phyloP scores from a whole-genome alignment of 2,329 filamentous ascomycete species.

The Claviceps sorghi region DNA sequence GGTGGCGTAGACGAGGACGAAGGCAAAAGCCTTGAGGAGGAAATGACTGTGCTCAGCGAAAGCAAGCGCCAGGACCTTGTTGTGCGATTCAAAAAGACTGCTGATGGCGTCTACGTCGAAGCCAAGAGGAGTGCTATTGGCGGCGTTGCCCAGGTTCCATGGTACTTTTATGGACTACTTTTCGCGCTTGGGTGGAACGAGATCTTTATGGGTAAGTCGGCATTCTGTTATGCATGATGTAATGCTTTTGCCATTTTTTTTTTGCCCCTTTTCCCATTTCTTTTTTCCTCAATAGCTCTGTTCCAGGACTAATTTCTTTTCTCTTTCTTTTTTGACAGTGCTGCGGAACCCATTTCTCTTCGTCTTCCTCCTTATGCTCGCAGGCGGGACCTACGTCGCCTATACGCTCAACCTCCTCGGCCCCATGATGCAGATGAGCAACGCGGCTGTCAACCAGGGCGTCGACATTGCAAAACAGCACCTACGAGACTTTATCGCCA shows the following conservation, averaged over 20 bases:
- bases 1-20: slow-evolving; percentile 91
- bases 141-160: slow-evolving; percentile 79
- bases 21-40: slow-evolving; percentile 85
- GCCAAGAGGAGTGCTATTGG: slow-evolving; percentile 95
- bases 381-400: slow-evolving; percentile 69
- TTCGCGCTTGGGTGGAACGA: slow-evolving; percentile 97
- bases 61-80: slow-evolving; percentile 81
- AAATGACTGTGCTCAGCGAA: slow-evolving; percentile 89
- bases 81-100: slow-evolving; percentile 94
- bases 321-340: slow-evolving; percentile 36
- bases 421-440: slow-evolving; percentile 88
- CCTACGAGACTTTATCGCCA: slow-evolving; percentile 77
- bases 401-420: slow-evolving; percentile 92
- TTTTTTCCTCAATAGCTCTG: no score
- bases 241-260: neutral
- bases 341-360: slow-evolving; percentile 89
- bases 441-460: slow-evolving; percentile 74
- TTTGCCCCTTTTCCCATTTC: neutral
- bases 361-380: slow-evolving; percentile 66
- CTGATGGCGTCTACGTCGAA: slow-evolving; percentile 94
- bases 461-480: slow-evolving; percentile 84
- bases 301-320: neutral
- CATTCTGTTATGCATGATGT: neutral
- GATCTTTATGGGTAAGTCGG: slow-evolving; percentile 67
- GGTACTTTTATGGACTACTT: slow-evolving; percentile 87